Evolutionary conservation across 768 basidiomycete genomes (phyloP), one percentile per base, ranked within the genome.

Genomic region (Suillus occidentalis): DNA sequence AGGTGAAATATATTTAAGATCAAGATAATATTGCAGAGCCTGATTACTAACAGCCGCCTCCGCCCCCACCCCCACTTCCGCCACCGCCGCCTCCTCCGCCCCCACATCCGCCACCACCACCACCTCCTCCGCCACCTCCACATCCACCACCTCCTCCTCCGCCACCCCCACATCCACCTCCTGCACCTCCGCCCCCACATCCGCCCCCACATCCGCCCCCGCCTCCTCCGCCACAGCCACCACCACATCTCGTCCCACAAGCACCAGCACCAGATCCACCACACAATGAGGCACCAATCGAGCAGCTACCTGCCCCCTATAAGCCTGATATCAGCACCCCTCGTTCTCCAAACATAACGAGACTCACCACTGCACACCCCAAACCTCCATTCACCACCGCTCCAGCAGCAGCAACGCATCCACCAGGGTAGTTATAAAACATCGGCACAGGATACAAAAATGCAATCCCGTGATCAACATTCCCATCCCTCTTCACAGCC

Each of bases 391-490:
- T 14, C 25, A 63, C 28, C 20, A 61, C 60, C 20, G 34, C 63
- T 18, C 55, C 65, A 28, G 39, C 50, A 8, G 63, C 72, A 14
- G 20, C 64, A 28, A 63, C 67, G 22, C 60, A 68, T 3, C 75
- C 73, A 61, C 67, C 71, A 50, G 70, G 60, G 9, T 58, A 36
- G 37, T 61, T 55, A 66, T 67, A 77, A 58, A 72, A 77, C 28
- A 81, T 49, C 61, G 83, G 82, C 49, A 83, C 75, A 37, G 76
- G 73, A 49, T 70, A 67, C 60, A 84, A 72, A 67, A 83, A 84
- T 40, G 82, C 76, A 31, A 67, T 64, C 47, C 68, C 65, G 57
- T 79, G 78, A 16, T 49, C 69, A 36, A 18, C 25, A 14, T n/a
- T 37, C 16, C 22, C n/a, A 10, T 65, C 62, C 37, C 67, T 45